Conservation (phyloP, 2,329 filamentous ascomycete species). For the Cadophora sp. region DNA sequence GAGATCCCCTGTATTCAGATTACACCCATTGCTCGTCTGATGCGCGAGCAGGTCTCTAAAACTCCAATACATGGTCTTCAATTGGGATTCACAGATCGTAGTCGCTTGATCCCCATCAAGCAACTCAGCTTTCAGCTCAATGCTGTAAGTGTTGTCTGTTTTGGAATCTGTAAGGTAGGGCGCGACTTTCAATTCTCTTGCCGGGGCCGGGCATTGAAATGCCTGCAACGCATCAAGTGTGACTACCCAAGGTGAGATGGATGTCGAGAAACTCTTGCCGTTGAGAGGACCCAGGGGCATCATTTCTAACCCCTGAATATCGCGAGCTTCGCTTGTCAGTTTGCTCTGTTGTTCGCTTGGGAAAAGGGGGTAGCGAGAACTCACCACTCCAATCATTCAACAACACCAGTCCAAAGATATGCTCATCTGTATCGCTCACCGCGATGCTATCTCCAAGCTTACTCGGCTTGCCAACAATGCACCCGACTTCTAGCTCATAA, state of each 20-base stretch:
- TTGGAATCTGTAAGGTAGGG: slow-evolving; percentile 6
- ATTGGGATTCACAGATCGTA: slow-evolving; percentile 42
- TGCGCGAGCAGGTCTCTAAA: slow-evolving; percentile 48
- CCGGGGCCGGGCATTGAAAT: slow-evolving; percentile 18
- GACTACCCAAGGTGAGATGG: slow-evolving; percentile 67
- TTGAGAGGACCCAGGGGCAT: slow-evolving; percentile 65
- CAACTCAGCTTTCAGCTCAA: slow-evolving; percentile 28
- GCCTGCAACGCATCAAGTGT: slow-evolving; percentile 61
- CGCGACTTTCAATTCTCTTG: slow-evolving; percentile 1
- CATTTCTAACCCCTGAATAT: slow-evolving; percentile 69
- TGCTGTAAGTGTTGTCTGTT: slow-evolving; percentile 44
- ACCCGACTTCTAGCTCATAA: slow-evolving; percentile 39
- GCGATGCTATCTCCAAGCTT: slow-evolving; percentile 47
- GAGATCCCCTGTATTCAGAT: slow-evolving; percentile 49
- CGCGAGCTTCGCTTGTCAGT: slow-evolving; percentile 51
- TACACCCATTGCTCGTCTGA: slow-evolving; percentile 47
- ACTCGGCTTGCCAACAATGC: slow-evolving; percentile 45
- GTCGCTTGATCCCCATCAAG: slow-evolving; percentile 23
- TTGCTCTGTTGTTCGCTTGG: background rate
- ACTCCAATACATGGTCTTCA: slow-evolving; percentile 49
- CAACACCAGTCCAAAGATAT: slow-evolving; percentile 68
- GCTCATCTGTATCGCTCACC: slow-evolving; percentile 57
- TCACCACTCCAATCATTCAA: slow-evolving; percentile 66
- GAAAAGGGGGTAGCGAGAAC: slow-evolving; percentile 17
- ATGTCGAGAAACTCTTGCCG: slow-evolving; percentile 65